A percentile compares a stretch with the other conserved stretches of the same genome.
Conservation (phyloP, 805 yeast genomes). For the Nematodospora valgi region DNA sequence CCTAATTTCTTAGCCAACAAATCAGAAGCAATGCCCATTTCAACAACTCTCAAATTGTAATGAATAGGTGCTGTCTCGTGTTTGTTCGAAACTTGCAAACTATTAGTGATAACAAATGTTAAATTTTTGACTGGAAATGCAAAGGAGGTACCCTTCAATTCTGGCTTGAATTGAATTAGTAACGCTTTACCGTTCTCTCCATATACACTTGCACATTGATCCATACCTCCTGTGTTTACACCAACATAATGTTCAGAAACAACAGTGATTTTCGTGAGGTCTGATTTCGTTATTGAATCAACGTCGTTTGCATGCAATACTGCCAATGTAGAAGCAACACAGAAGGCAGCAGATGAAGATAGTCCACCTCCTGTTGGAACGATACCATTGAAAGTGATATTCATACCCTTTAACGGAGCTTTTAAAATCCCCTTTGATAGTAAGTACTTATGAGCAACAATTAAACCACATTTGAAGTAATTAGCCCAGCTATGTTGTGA, state of each 20-base stretch:
- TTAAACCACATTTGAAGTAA: conserved; percentile 63
- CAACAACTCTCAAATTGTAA: conserved; percentile 70
- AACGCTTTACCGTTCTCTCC: conserved; percentile 59
- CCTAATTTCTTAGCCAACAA: conserved; percentile 49
- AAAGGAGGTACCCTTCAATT: conserved; percentile 51
- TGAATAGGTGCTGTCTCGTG: conserved; percentile 67
- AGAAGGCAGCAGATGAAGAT: conserved; percentile 70
- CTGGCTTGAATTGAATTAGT: conserved; percentile 59
- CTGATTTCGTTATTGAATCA: conserved; percentile 41
- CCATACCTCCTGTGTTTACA: conserved; percentile 79
- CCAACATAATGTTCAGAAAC: conserved; percentile 70
- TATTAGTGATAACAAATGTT: conserved; percentile 60
- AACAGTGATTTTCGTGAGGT: conserved; percentile 57
- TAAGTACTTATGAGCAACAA: conserved; percentile 51
- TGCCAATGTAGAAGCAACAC: conserved; percentile 60
- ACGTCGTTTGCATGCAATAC: conserved; percentile 52
- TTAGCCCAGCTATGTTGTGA: conserved; percentile 58
- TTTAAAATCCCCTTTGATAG: conserved; percentile 21
- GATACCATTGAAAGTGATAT: conserved; percentile 54
- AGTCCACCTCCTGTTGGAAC: conserved; percentile 75
- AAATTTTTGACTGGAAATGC: conserved; percentile 48
- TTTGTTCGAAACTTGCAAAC: conserved; percentile 60
- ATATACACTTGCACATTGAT: conserved; percentile 67
- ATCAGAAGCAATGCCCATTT: conserved; percentile 65
- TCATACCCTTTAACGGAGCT: conserved; percentile 44